These are phyloP conservation scores for Camptophora hylomeconis DNA, from an alignment of 2,329 filamentous ascomycete species.

Conservation along the genomic window DNA sequence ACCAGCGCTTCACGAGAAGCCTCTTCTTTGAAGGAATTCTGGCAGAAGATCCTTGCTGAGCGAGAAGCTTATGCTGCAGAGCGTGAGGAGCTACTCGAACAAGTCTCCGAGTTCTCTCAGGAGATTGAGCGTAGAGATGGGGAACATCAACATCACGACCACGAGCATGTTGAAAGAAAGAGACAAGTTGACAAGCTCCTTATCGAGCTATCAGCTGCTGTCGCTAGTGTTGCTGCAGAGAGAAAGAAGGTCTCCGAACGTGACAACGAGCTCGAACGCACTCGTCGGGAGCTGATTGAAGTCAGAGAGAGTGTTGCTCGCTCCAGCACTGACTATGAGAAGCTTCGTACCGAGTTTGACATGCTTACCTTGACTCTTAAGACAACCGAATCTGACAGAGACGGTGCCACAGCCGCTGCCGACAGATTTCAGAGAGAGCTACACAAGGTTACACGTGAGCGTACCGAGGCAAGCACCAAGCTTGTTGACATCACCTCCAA, in stretches of 20 bases:
- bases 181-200: constrained; percentile 19
- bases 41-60: constrained; percentile 19
- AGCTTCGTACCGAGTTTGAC: constrained; percentile 17
- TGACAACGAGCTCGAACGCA: constrained; percentile 18
- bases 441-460: constrained; percentile 18
- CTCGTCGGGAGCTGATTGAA: constrained; percentile 16
- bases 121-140: constrained; percentile 18
- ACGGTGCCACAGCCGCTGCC: constrained; percentile 16
- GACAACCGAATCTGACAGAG: constrained; percentile 17
- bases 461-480: constrained; percentile 18
- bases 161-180: constrained; percentile 17
- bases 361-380: constrained; percentile 12
- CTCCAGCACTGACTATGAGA: constrained; percentile 17
- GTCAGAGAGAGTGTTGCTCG: constrained; percentile 14
- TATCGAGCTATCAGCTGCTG: constrained; percentile 18
- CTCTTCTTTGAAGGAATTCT: constrained; percentile 20
- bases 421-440: constrained; percentile 19
- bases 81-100: constrained; percentile 19
- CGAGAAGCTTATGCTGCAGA: constrained; percentile 19
- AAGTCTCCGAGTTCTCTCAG: constrained; percentile 19
- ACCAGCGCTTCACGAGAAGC: constrained; percentile 20
- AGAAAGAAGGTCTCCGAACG: constrained; percentile 19
- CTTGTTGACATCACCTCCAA: constrained; percentile 16
- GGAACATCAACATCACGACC: constrained; percentile 10
- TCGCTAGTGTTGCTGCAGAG: constrained; percentile 15